Base-by-base conservation (phyloP, 2,329 filamentous ascomycete genomes). In the Talaromyces marneffei region DNA sequence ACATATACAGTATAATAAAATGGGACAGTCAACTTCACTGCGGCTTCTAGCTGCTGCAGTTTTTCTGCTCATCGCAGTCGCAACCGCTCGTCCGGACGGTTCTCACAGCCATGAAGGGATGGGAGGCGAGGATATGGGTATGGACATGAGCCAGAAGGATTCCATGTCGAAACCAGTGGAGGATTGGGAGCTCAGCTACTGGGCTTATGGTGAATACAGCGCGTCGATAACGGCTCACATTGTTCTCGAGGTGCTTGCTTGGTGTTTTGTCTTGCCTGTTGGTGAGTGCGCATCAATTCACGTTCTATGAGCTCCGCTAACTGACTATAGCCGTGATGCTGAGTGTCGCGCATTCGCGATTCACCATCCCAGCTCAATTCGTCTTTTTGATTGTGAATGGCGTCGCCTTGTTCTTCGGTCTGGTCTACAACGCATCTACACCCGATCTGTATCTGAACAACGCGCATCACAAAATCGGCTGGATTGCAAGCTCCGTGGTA, bases 401-500 rank as follows among this genome's bases (percentile, higher is more conserved):
- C 2, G 66, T 87, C 1, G 90, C 87, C 18, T 66, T 92, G 25
- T 69, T 90, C 14, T 72, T 89, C 27, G 86, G 84, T 7, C 82
- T 84, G 55, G 78, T 91, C 35, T 96, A 96, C 79, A 91, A 94
- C 72, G 81, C 83, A 62, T 86, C 84, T 65, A 96, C 91, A 0
- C 91, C 92, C 0, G 90, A 96, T 70, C 78, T 97, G 23, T 97
- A 96, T 72, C 86, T 87, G 33, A 87, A 89, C 71, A 96, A 96
- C 71, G 85, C 88, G n/a, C 92, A 97, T 74, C 87, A 92, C 78
- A 92, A 90, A 73, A 82, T 93, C 46, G 92, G 92, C 59, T 97
- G 93, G 93, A 80, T 90, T 44, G 82, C 88, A 31, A 93, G 89
- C 2, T 89, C 85, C 80, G 79, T 92, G 3, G 81, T 89, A 10